Evolutionary conservation across 176 grass and related monocot species (phyloP), one percentile per base, ranked within the genome.

Genomic region (Themeda triandra): DNA sequence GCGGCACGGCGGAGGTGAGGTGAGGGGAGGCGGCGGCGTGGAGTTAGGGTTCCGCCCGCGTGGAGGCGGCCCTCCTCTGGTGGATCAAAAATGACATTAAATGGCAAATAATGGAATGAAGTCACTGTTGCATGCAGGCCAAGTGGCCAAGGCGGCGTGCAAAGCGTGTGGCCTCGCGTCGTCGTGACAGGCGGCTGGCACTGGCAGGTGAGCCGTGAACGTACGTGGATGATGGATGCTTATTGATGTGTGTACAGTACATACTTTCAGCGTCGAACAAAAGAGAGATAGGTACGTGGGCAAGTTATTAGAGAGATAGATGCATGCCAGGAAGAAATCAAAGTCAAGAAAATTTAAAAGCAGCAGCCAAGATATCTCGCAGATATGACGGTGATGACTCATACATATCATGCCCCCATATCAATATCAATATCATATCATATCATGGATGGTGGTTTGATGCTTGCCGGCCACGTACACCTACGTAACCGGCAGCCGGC

Each of bases 141-240:
- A n/a, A 35, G 33, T 35, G 33, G 33, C 4, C 33, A 5, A 35
- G 33, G 37, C 33, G 37, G 6, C 7, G 6, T 39, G 37, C 45
- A 29, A 62, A 17, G 75, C 32, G 74, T 77, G 14, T 17, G 15
- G 6, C 6, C 18, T 53, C 49, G 49, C 49, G 18, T 54, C 49
- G 18, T 54, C 49, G 49, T 54, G 49, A 54, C 49, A 54, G 18
- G 1, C 19, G 6, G 51, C 6, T 7, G 17, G 44, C 44, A 13
- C 41, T 10, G 75, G 28, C 36, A 63, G 76, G 76, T 21, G 76
- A 79, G 28, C 76, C 59, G 76, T 64, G n/a, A 36, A 51, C 46
- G 12, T 41, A 39, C 13, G 56, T 41, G 27, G 24, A 40, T 46
- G 24, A 24, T 46, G 36, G 56, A 29, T 63, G 14, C 11, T 51